These are phyloP conservation scores for Mycena sanguinolenta DNA, from an alignment of 768 basidiomycete species.

Conservation along the genomic window DNA sequence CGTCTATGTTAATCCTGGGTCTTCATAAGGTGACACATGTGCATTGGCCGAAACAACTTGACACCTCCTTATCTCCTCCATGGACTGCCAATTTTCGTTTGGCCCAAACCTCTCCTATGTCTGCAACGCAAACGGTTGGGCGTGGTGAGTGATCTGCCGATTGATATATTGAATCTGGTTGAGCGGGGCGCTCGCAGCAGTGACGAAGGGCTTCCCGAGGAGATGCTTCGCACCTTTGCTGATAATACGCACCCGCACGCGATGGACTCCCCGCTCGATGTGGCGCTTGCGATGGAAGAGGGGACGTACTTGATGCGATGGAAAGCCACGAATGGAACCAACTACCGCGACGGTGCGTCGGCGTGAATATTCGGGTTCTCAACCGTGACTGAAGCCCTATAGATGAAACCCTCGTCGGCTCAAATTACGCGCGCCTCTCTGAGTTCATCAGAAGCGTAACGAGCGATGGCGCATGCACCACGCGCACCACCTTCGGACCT, in stretches of 20 bases:
- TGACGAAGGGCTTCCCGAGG: neutral
- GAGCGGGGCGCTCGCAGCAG: neutral
- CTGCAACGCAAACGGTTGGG: neutral
- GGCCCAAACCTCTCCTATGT: neutral
- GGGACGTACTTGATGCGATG: neutral
- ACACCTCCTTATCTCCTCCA: neutral
- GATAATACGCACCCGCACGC: neutral
- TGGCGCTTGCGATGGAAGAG: neutral
- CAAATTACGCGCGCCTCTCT: too few relatives aligned
- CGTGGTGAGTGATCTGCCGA: neutral
- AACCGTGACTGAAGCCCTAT: too few relatives aligned
- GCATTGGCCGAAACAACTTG: neutral
- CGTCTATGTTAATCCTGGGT: too few relatives aligned
- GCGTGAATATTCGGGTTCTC: too few relatives aligned
- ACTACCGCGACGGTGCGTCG: neutral
- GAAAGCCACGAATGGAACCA: neutral
- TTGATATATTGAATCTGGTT: neutral
- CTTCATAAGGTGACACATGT: neutral
- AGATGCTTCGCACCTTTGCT: neutral
- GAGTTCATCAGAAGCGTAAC: too few relatives aligned
- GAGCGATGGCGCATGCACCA: neutral
- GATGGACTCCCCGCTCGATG: neutral
- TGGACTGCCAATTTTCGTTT: neutral
- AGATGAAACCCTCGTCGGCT: too few relatives aligned
- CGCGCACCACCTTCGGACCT: neutral